Percentiles rank a stretch among this genome's conserved stretches.
phyloP scores from a whole-genome alignment of 331 rosid genomes.

The Quercus tomentella region DNA sequence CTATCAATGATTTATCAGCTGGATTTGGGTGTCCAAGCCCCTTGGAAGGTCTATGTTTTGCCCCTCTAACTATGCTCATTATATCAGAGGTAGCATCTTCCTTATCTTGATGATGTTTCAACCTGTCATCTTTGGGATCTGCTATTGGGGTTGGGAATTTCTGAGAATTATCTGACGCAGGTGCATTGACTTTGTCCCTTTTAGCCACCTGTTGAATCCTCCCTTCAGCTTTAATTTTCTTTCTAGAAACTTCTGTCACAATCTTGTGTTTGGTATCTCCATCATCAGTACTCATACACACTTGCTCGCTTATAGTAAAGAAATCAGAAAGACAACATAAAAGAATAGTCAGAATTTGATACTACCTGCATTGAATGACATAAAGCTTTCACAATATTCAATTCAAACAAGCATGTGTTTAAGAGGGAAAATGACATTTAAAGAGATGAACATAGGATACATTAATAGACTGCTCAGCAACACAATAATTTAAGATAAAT shows the following conservation, averaged over 20 bases:
- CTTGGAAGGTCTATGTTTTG: conserved; percentile 48
- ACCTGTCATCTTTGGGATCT: conserved; percentile 26
- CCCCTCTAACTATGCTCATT: conserved; percentile 72
- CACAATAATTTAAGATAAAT: background rate
- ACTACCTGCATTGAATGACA: conserved; percentile 16
- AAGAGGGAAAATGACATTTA: background rate
- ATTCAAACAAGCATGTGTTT: conserved; percentile 12
- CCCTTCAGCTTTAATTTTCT: conserved; percentile 48
- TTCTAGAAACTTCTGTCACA: conserved; percentile 30
- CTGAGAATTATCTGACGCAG: conserved; percentile 31
- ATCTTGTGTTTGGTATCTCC: conserved; percentile 43
- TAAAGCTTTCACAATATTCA: conserved; percentile 8
- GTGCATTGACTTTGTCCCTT: conserved; percentile 20
- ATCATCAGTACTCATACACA: conserved; percentile 34
- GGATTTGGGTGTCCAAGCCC: conserved; percentile 28
- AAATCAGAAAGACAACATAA: conserved; percentile 2
- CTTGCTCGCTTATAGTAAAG: conserved; percentile 46
- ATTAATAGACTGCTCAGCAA: background rate
- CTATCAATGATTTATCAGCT: conserved; percentile 37
- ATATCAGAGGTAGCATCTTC: conserved; percentile 40
- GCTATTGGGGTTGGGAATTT: conserved; percentile 19
- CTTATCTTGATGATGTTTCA: conserved; percentile 30
- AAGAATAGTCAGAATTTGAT: conserved; percentile 17
- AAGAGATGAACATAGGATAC: background rate
- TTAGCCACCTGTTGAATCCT: conserved; percentile 26